These are phyloP conservation scores for Violaceomyces palustris DNA, from an alignment of 1,284 basidiomycete species.

Conservation along the genomic window DNA sequence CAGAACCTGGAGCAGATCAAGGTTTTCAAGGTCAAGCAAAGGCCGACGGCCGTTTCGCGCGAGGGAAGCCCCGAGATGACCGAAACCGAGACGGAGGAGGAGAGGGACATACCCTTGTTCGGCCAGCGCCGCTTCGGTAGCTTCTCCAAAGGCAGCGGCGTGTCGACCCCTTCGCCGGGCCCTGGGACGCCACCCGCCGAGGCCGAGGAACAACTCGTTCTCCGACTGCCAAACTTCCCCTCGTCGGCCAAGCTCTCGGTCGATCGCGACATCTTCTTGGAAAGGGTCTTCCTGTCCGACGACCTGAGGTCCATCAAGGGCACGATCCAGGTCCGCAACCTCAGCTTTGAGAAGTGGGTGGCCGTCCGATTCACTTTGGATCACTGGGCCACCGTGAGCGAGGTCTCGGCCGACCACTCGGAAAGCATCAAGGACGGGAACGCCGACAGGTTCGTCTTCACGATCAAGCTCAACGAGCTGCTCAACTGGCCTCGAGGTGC, in stretches of 20 bases:
- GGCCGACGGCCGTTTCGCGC: conserved; percentile 83
- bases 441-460: conserved; percentile 63
- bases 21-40: conserved; percentile 86
- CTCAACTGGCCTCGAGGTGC: conserved; percentile 49
- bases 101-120: conserved; percentile 50
- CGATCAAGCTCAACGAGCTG: conserved; percentile 58
- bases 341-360: conserved; percentile 82
- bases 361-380: conserved; percentile 88
- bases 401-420: conserved; percentile 74
- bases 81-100: conserved; percentile 68
- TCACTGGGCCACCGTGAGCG: conserved; percentile 89
- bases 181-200: conserved; percentile 16
- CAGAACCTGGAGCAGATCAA: conserved; percentile 80
- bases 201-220: conserved; percentile 50
- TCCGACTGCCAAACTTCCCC: conserved; percentile 59
- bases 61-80: conserved; percentile 83
- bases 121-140: conserved; percentile 23
- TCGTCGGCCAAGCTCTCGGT: conserved; percentile 53
- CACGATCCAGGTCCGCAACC: conserved; percentile 72
- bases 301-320: conserved; percentile 66
- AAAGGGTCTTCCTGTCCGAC: conserved; percentile 61
- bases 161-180: conserved; percentile 28
- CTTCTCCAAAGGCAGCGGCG: neutral
- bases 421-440: conserved; percentile 60
- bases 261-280: conserved; percentile 57